phyloP scores from a whole-genome alignment of 192 early-diverging fungal genomes.

The Chytriomyces sp. region DNA sequence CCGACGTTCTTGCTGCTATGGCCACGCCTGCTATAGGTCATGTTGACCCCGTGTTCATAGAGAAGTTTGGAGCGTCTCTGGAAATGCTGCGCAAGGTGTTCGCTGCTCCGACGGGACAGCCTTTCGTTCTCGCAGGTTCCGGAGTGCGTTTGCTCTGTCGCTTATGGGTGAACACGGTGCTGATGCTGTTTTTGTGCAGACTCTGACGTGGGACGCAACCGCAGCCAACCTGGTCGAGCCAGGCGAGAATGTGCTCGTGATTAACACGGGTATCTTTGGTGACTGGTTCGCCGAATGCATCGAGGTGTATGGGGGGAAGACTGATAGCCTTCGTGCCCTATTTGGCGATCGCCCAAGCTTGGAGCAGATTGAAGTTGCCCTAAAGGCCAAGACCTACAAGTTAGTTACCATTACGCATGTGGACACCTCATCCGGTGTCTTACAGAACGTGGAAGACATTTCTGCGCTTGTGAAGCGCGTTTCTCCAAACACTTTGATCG shows the following conservation, averaged over 20 bases:
- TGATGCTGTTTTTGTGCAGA: constrained; percentile 43
- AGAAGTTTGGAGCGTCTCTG: constrained; percentile 83
- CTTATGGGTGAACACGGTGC: no score
- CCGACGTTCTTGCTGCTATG: constrained; percentile 73
- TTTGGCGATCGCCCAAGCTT: constrained; percentile 72
- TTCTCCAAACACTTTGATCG: constrained; percentile 86
- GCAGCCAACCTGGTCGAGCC: constrained; percentile 88
- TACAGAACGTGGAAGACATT: constrained; percentile 80
- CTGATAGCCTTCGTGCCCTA: constrained; percentile 70
- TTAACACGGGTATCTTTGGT: constrained; percentile 95
- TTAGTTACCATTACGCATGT: constrained; percentile 92
- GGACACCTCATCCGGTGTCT: constrained; percentile 93
- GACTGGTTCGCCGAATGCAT: constrained; percentile 93
- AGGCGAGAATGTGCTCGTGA: constrained; percentile 83
- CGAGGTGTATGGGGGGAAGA: constrained; percentile 86
- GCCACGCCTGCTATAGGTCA: constrained; percentile 90
- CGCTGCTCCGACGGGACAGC: constrained; percentile 79
- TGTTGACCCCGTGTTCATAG: constrained; percentile 86
- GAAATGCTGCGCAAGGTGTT: constrained; percentile 82
- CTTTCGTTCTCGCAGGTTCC: constrained; percentile 92
- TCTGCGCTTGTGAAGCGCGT: constrained; percentile 68
- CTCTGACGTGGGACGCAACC: constrained; percentile 96
- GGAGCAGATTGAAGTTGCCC: constrained; percentile 65
- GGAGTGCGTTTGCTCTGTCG: constrained; percentile 43
- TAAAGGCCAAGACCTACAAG: constrained; percentile 70